Evolutionary conservation across 371 early-diverging fungal genomes (phyloP), one percentile per base, ranked within the genome.

Genomic region (Actinomucor elegans): DNA sequence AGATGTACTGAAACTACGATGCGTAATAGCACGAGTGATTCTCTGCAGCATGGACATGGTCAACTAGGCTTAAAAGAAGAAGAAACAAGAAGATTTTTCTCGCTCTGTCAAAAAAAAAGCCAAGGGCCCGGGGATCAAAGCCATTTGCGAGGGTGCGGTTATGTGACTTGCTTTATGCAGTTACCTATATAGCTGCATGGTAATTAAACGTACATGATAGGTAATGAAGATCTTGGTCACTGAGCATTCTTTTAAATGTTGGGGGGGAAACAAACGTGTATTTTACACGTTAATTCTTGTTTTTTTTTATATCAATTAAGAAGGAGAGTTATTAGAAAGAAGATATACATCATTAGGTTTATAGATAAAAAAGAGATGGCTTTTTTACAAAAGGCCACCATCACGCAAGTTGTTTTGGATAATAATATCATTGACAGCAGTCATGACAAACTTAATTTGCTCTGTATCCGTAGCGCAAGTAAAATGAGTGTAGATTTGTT

Each of bases 351-450:
- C 34, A 48, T 48, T 48, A 48, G 18, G 36, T 33, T 48, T 43
- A 43, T 43, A 43, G n/a, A 24, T 15, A 18, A 20, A 40, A 40
- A 20, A 38, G 32, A 23, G 23, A 7, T 38, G 15, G n/a, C 12
- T 40, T n/a, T 5, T 46, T 68, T 73, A 88, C 64, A 88, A 67
- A 48, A 86, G 62, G 29, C 89, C 89, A 51, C 69, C 72, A 52
- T 86, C 84, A 46, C 83, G 67, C 54, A 85, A 54, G 59, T 85
- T 83, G 31, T 61, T 66, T 47, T 83, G 83, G 35, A 84, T 75
- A 41, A 88, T 82, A 59, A 89, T 88, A 61, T 87, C 85, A 61
- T 85, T 86, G 18, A 87, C 85, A 5, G 86, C 84, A 28, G 77
- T 69, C 80, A 86, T 84, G 35, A 88, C 88, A 55, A 80, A 80